Evolutionary conservation across 306 rosid species (phyloP), one percentile per base, ranked within the genome.

Genomic region (Canavalia ensiformis): DNA sequence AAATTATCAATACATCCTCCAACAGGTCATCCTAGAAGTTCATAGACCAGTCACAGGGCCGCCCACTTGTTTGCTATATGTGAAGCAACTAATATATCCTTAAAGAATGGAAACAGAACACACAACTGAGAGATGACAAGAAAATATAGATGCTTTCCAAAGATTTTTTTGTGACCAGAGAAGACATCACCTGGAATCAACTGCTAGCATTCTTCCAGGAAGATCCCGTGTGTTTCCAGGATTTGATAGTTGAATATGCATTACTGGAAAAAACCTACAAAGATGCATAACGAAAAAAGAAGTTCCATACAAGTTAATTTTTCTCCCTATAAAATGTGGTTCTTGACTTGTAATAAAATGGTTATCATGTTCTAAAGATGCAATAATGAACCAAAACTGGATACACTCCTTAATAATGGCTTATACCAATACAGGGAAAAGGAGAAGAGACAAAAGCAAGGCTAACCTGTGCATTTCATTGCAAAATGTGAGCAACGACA

Each of bases 401-500:
- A 84, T 72, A 78, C 33, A 46, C 18, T 46, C 67, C 52, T 11
- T 5, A 71, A 44, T 35, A 62, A 80, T 34, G 13, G 42, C 56
- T 8, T 3, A 47, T 72, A 65, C 64, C 65, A 65, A 71, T 25
- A 49, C 54, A 57, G 13, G 3, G 2, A 79, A 72, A 75, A 37
- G 45, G 30, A 52, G 29, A 49, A 49, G 55, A 67, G 66, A 28
- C 42, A 4, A 29, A 64, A 25, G 33, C 55, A 30, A 46, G 10
- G 11, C 56, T 76, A 75, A 95, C 99, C 97, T 92, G 92, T 91
- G 91, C 99, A 92, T 95, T 87, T 95, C 94, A 77, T 88, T 91
- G 92, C 99, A 90, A 83, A 95, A 95, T 52, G 95, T 86, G 81
- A 95, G 95, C 85, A 95, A 70, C 1, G 99, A 92, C 63, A 95